phyloP scores from a whole-genome alignment of 192 early-diverging fungal genomes.

The Bifiguratus adelaidae region DNA sequence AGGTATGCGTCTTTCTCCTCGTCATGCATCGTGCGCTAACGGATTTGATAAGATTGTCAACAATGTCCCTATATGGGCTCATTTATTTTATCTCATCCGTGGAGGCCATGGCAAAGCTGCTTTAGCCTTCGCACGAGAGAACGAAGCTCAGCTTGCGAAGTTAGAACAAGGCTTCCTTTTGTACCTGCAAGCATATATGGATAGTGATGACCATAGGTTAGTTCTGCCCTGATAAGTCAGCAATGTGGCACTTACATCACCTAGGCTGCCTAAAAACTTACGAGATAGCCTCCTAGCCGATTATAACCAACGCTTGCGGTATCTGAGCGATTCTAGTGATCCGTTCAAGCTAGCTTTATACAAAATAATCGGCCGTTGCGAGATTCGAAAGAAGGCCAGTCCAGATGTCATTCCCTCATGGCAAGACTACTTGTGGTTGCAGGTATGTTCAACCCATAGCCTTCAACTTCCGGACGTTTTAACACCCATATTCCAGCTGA shows the following conservation, averaged over 20 bases:
- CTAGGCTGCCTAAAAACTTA: conserved; percentile 27
- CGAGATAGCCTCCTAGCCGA: conserved; percentile 50
- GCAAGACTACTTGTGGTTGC: conserved; percentile 94
- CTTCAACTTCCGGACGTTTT: not conserved
- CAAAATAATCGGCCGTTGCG: conserved; percentile 86
- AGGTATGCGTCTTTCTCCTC: conserved; percentile 10
- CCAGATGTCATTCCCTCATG: conserved; percentile 61
- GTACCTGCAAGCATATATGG: conserved; percentile 59
- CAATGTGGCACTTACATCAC: too few species aligned
- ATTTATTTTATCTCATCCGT: conserved; percentile 75
- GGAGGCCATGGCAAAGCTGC: conserved; percentile 61
- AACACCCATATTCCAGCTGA: conserved; percentile 29
- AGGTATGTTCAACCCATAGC: conserved; percentile 24
- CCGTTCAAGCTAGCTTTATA: conserved; percentile 89
- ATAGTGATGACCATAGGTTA: conserved; percentile 25
- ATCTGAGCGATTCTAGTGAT: conserved; percentile 44
- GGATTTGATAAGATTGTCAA: conserved; percentile 22
- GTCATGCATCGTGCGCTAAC: not conserved
- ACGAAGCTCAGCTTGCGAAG: conserved; percentile 39
- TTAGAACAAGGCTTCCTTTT: conserved; percentile 58
- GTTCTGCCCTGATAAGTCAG: not conserved
- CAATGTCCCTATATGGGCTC: conserved; percentile 73
- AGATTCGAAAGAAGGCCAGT: conserved; percentile 53
- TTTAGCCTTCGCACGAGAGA: conserved; percentile 46
- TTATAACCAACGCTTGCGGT: conserved; percentile 32